Evolutionary conservation across 257 asterid genomes (phyloP).

Genomic region (Solanum arcanum): DNA sequence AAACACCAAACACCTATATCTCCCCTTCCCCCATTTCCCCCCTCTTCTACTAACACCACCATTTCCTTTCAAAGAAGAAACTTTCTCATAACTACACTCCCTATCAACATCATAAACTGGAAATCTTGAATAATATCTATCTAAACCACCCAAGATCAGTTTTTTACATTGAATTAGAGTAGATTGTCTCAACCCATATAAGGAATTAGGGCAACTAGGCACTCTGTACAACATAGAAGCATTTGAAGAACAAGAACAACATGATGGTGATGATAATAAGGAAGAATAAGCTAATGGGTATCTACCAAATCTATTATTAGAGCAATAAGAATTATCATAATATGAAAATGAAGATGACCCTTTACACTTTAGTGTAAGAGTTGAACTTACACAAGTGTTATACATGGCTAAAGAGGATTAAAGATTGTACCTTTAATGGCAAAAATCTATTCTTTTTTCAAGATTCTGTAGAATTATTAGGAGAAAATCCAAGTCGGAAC

Average conservation of each 20-base stretch:
- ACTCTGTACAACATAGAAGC: conserved; percentile 20
- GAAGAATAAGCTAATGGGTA: conserved; percentile 37
- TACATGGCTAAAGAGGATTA: conserved; percentile 29
- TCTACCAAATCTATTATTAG: conserved; percentile 19
- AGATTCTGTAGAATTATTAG: not conserved
- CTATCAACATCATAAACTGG: conserved; percentile 25
- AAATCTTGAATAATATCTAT: conserved; percentile 25
- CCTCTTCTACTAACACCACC: conserved; percentile 25
- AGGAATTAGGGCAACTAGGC: conserved; percentile 31
- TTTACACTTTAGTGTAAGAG: conserved; percentile 31
- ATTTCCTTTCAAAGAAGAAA: conserved; percentile 17
- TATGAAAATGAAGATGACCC: conserved; percentile 35
- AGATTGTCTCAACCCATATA: conserved; percentile 61
- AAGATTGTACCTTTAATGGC: not conserved
- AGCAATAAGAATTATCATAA: conserved; percentile 26
- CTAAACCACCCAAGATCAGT: conserved; percentile 36
- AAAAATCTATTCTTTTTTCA: not conserved
- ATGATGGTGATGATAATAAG: conserved; percentile 10
- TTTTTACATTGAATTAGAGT: conserved; percentile 57
- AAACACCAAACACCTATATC: conserved; percentile 21
- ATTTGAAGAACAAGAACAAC: conserved; percentile 47
- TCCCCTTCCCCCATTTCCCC: conserved; percentile 30
- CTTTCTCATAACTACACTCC: conserved; percentile 26
- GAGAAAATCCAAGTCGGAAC: not conserved
- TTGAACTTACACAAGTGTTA: conserved; percentile 44